These are phyloP conservation scores for Xylariaceae sp. DNA, from an alignment of 2,329 filamentous ascomycete genomes.

Conservation along the genomic window DNA sequence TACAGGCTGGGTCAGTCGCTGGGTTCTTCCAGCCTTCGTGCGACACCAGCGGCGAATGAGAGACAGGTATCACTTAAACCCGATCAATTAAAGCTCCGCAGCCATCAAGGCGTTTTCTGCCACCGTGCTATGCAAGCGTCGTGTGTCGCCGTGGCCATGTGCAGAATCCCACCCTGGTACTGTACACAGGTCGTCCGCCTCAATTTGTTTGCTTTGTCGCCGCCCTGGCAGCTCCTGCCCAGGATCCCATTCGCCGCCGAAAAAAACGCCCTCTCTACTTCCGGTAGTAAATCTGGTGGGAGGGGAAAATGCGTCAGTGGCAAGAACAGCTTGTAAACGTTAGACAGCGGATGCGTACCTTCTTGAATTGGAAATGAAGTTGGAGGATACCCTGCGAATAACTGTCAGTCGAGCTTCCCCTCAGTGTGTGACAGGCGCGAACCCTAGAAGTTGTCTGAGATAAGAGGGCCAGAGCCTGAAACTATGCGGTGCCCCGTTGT, in stretches of 20 bases:
- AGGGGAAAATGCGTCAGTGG: conserved; percentile 18
- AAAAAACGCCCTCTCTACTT: conserved; percentile 29
- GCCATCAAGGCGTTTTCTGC: conserved; percentile 2
- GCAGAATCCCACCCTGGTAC: conserved; percentile 14
- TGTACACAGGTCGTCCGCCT: conserved; percentile 10
- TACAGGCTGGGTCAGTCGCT: too few relatives aligned
- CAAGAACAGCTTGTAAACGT: neutral
- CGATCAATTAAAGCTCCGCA: conserved; percentile 2
- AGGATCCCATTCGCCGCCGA: conserved; percentile 2
- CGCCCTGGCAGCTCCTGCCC: neutral
- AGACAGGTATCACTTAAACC: conserved; percentile 8
- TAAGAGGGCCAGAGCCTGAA: conserved; percentile 14
- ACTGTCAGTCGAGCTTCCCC: conserved; percentile 21
- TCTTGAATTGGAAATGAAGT: conserved; percentile 98
- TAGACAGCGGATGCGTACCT: conserved; percentile 50
- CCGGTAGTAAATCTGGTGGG: conserved; percentile 36
- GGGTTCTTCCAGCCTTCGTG: conserved; percentile 20
- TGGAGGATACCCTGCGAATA: conserved; percentile 75
- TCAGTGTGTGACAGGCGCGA: conserved; percentile 4
- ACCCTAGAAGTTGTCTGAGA: conserved; percentile 6
- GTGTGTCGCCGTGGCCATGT: conserved; percentile 14
- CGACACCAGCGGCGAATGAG: conserved; percentile 17
- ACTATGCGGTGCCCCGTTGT: conserved; percentile 16
- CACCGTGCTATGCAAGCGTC: conserved; percentile 10
- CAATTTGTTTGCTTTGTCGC: conserved; percentile 6